Evolutionary conservation across 805 yeast genomes (phyloP), one percentile per base, ranked within the genome.

Genomic region (Deakozyma indianensis): DNA sequence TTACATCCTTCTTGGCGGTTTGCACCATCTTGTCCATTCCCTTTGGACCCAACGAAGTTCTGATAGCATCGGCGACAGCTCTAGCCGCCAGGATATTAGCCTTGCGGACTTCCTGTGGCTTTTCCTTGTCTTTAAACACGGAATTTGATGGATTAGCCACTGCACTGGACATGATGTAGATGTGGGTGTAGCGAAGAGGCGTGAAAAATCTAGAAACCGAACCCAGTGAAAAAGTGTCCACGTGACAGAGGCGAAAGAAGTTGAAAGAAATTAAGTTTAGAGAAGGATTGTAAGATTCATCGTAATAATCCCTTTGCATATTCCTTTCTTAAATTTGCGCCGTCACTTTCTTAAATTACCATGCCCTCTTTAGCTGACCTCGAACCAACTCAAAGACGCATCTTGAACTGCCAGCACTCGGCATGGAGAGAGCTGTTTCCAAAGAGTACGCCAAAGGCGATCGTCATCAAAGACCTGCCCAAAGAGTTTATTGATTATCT

Each of bases 21-120:
- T 86, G 86, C 67, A 67, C 66, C 97, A 92, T 90, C 70, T 92
- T 92, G 65, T 92, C 99, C 98, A 92, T 92, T 50, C 99, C 99
- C 64, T 87, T 90, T 47, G 99, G 99, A 20, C 99, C 99, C 48
- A 92, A 69, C 15, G 97, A 82, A 3, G 96, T 88, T 64, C 96
- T 75, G 56, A 87, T 84, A 42, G 96, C 96, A 64, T 87, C 96
- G 2, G 95, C 87, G 22, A 87, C 96, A 3, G 96, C 95, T 56
- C 90, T 72, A 4, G 96, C 96, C 2, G 96, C 96, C 51, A 82
- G 71, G 53, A 88, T 86, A 61, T 87, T 87, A 45, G 88, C 77
- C 64, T 76, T 78, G 51, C 96, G 81, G 45, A 87, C 95, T 65
- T 88, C 96, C 61, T 81, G 88, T 22, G 96, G 96, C 72, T 88